A percentile compares a stretch with the other conserved stretches of the same genome.
phyloP scores from a whole-genome alignment of 1,284 basidiomycete species.

The Farysia itapuensis region DNA sequence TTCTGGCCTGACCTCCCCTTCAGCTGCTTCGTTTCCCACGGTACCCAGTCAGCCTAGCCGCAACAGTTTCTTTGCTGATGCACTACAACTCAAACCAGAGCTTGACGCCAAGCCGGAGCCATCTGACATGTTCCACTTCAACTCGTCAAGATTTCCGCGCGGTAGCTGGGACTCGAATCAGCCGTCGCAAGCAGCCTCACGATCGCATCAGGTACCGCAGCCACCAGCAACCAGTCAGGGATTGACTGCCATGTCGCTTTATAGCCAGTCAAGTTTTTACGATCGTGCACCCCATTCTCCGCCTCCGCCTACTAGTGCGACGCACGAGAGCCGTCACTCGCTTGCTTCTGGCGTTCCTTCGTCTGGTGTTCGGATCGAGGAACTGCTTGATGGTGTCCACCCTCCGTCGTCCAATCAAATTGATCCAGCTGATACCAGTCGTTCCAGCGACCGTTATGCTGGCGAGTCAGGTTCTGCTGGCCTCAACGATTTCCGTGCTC shows the following conservation, averaged over 20 bases:
- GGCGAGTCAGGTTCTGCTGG: not conserved
- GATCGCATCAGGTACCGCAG: conserved; percentile 17
- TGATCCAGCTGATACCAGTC: too few relatives aligned
- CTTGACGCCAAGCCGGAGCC: conserved; percentile 18
- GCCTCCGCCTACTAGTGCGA: conserved; percentile 29
- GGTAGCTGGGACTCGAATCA: conserved; percentile 40
- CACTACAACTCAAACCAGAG: not conserved
- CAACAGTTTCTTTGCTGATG: too few relatives aligned
- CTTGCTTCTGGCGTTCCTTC: conserved; percentile 2
- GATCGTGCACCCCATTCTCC: conserved; percentile 14
- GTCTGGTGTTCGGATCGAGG: conserved; percentile 8
- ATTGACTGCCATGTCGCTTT: conserved; percentile 11
- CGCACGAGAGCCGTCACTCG: conserved; percentile 28
- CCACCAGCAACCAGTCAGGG: conserved; percentile 33
- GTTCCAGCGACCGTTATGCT: not conserved
- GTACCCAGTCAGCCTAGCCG: conserved; percentile 27
- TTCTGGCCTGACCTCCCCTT: too few relatives aligned
- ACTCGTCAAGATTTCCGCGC: conserved; percentile 12
- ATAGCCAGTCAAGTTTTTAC: conserved; percentile 20
- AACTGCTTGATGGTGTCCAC: conserved; percentile 9
- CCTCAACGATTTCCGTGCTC: conserved; percentile 1
- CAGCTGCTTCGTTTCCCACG: conserved; percentile 1
- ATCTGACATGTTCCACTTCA: conserved; percentile 22
- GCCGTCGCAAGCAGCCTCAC: conserved; percentile 6
- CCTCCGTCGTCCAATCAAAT: conserved; percentile 5